Conservation (phyloP, 495 filamentous ascomycete species). For the Bacidia gigantensis region DNA sequence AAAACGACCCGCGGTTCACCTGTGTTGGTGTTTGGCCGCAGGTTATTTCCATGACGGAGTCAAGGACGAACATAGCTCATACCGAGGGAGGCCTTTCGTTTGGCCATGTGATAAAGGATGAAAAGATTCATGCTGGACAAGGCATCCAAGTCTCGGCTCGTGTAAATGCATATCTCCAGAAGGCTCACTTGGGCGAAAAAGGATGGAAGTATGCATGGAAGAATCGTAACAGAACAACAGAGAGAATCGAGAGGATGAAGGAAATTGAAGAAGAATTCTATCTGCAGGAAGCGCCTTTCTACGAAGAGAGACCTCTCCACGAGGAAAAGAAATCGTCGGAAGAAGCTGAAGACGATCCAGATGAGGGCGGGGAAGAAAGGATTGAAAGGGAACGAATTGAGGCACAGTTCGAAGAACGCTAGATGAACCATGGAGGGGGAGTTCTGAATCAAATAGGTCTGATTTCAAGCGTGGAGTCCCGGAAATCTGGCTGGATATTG, state of each 20-base stretch:
- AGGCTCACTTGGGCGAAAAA: conserved; percentile 2
- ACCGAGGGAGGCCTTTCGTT: conserved; percentile 11
- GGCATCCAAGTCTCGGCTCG: conserved; percentile 10
- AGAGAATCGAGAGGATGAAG: background rate
- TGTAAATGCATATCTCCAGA: conserved; percentile 9
- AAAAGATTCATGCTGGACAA: conserved; percentile 11
- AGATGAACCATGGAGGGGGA: too few species aligned
- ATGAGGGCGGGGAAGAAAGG: background rate
- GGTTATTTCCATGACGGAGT: conserved; percentile 13
- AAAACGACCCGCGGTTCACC: conserved; percentile 4
- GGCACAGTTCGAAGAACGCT: too few species aligned
- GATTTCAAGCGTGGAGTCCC: background rate
- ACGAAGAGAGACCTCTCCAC: background rate
- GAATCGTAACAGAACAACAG: conserved; percentile 2
- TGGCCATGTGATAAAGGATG: conserved; percentile 12
- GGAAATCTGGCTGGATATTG: background rate
- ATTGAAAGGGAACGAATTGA: too few species aligned
- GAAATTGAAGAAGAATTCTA: background rate
- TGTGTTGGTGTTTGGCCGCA: conserved; percentile 16
- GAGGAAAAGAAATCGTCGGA: background rate
- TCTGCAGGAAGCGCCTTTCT: background rate
- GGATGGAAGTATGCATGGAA: conserved; percentile 12
- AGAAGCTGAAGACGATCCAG: background rate
- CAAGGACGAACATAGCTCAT: conserved; percentile 14
- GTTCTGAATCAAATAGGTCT: background rate